Base-by-base conservation (phyloP, 768 basidiomycete species). In the Hirschioporus abietinus region DNA sequence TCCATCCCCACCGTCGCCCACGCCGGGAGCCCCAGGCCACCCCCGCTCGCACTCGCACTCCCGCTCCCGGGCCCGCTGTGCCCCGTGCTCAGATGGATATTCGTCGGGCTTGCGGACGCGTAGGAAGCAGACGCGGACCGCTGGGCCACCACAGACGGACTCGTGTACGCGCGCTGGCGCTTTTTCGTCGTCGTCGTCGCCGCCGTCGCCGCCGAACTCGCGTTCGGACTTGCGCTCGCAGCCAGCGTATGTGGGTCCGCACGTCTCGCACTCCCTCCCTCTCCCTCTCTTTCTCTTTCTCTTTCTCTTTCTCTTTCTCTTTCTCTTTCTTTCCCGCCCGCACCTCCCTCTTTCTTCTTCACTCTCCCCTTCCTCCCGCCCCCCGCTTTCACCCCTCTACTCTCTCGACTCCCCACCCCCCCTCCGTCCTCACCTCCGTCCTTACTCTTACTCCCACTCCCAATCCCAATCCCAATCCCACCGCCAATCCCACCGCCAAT, bases 371-470 rank as follows among this genome's bases (percentile, higher is more conserved):
- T 88, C 9, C 91, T 90, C 68, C 85, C 84, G 0, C 84, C 86
- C 60, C 84, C 82, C 6, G 92, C 91, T 78, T 89, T 89, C 25
- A 82, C 84, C 68, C 86, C 85, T 35, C 90, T 80, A 70, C 81
- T 83, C 73, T 82, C 82, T 62, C 86, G 88, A 71, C 85, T 88
- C 2, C 74, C 35, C 79, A 81, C 71, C 73, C 77, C 80, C 36
- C 78, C 79, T 64, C 78, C 67, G 64, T 76, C 72, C 73, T 78
- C 74, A 67, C 79, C 70, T 71, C 74, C 73, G 70, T 64, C 69
- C 23, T 67, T 67, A 26, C 24, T 35, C 64, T 66, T 66, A n/a
- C n/a, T n/a, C 65, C 30, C 34, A 10, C 67, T 63, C 23, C 64
- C 62, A 20, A 60, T n/a, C 20, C 20, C 65, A 63, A 58, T 65